phyloP scores from a whole-genome alignment of 2,329 filamentous ascomycete species.

The Dactylonectria estremocensis region DNA sequence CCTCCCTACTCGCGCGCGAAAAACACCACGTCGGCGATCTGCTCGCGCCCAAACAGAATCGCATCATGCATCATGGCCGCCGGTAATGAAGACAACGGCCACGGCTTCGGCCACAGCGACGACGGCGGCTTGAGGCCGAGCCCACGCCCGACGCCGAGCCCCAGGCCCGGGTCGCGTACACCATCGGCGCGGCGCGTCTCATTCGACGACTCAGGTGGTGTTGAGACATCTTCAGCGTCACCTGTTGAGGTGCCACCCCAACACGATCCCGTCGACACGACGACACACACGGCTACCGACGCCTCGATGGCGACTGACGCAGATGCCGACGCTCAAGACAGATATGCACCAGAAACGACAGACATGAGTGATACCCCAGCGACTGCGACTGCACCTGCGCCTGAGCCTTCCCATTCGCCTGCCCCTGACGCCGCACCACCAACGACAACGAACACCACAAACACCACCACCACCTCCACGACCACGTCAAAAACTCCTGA shows the following conservation, averaged over 20 bases:
- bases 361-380: constrained; percentile 6
- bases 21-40: constrained; percentile 6
- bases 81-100: constrained; percentile 49
- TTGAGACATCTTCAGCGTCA: constrained; percentile 40
- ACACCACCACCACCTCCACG: constrained; percentile 24
- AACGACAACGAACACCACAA: background rate
- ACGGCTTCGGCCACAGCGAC: constrained; percentile 37
- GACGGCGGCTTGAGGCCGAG: constrained; percentile 16
- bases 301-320: constrained; percentile 38
- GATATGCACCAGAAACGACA: constrained; percentile 5
- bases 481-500: constrained; percentile 26
- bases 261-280: constrained; percentile 26
- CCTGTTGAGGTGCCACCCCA: constrained; percentile 5
- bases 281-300: constrained; percentile 31
- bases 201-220: constrained; percentile 26
- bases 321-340: constrained; percentile 14
- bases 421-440: constrained; percentile 8
- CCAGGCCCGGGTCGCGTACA: constrained; percentile 43
- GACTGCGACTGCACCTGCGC: constrained; percentile 15
- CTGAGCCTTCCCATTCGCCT: constrained; percentile 15
- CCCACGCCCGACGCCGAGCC: constrained; percentile 34
- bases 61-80: constrained; percentile 57
- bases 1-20: background rate
- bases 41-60: constrained; percentile 21
- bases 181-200: constrained; percentile 47